These are phyloP conservation scores for Auricularia auricula-judae DNA, from an alignment of 768 basidiomycete genomes.

Conservation along the genomic window DNA sequence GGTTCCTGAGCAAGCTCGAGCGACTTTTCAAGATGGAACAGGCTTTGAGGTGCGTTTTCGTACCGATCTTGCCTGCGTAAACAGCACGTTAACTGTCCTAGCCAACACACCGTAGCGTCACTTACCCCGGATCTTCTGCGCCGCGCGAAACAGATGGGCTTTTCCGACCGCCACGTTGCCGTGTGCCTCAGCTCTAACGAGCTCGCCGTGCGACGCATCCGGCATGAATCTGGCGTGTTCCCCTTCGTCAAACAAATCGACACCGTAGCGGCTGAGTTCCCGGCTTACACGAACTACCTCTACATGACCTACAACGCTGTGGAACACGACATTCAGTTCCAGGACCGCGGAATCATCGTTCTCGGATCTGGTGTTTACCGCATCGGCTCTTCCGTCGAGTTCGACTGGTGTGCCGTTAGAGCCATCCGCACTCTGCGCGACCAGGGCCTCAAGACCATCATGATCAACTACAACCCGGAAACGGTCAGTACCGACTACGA, in stretches of 20 bases:
- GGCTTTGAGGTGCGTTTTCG: constrained; percentile 49
- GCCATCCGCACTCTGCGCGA: constrained; percentile 93
- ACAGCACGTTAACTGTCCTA: constrained; percentile 17
- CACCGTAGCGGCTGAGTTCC: constrained; percentile 98
- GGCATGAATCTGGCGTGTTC: constrained; percentile 70
- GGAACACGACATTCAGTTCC: constrained; percentile 83
- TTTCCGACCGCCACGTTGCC: constrained; percentile 89
- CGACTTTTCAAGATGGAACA: constrained; percentile 77
- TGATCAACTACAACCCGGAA: constrained; percentile 99
- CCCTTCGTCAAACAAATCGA: constrained; percentile 99
- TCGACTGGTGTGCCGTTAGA: constrained; percentile 98
- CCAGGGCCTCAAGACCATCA: constrained; percentile 89
- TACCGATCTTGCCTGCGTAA: background rate
- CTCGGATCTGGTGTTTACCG: constrained; percentile 97
- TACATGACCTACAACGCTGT: constrained; percentile 97
- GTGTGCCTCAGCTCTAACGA: constrained; percentile 78
- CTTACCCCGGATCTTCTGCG: constrained; percentile 54
- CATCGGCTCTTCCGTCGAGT: constrained; percentile 98
- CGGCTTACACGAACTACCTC: constrained; percentile 96
- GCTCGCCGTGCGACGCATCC: constrained; percentile 81
- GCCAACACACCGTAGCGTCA: constrained; percentile 51
- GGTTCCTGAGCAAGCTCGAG: constrained; percentile 89
- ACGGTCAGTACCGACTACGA: constrained; percentile 99
- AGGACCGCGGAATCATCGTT: constrained; percentile 92
- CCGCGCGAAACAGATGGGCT: constrained; percentile 87